phyloP scores from a whole-genome alignment of 805 yeast species.

The Suhomyces faveliae region DNA sequence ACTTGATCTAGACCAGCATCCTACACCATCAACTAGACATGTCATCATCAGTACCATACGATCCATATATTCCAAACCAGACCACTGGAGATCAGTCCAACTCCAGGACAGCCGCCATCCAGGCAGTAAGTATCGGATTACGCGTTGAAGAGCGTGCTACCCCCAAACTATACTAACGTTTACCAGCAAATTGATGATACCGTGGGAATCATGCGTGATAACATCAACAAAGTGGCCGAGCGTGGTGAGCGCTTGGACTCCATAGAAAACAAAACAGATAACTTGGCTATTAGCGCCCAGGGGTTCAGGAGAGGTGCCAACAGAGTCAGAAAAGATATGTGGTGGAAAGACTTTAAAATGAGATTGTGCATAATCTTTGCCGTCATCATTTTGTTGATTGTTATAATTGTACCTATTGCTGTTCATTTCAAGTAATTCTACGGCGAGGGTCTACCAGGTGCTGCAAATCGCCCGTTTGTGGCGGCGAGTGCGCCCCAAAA shows the following conservation, averaged over 20 bases:
- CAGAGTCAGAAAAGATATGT: constrained; percentile 96
- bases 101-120: constrained; percentile 75
- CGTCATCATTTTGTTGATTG: constrained; percentile 71
- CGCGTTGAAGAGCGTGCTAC: no score
- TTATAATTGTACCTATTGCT: constrained; percentile 91
- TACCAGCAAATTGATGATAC: constrained; percentile 92
- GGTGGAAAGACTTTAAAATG: constrained; percentile 98
- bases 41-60: constrained; percentile 82
- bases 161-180: constrained; percentile 33
- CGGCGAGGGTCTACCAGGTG: not conserved
- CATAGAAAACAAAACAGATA: constrained; percentile 90
- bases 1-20: not conserved
- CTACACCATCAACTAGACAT: constrained; percentile 27
- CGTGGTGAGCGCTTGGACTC: constrained; percentile 91
- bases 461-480: not conserved
- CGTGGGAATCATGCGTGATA: constrained; percentile 96
- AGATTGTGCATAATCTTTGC: constrained; percentile 83
- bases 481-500: not conserved
- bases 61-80: constrained; percentile 76
- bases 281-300: constrained; percentile 86
- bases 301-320: constrained; percentile 96
- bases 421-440: constrained; percentile 63
- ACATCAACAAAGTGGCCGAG: constrained; percentile 92
- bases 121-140: constrained; percentile 70
- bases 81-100: constrained; percentile 50